A percentile compares a stretch with the other conserved stretches of the same genome.
Conservation (phyloP, 2,329 filamentous ascomycete species). For the Diaporthe citri region DNA sequence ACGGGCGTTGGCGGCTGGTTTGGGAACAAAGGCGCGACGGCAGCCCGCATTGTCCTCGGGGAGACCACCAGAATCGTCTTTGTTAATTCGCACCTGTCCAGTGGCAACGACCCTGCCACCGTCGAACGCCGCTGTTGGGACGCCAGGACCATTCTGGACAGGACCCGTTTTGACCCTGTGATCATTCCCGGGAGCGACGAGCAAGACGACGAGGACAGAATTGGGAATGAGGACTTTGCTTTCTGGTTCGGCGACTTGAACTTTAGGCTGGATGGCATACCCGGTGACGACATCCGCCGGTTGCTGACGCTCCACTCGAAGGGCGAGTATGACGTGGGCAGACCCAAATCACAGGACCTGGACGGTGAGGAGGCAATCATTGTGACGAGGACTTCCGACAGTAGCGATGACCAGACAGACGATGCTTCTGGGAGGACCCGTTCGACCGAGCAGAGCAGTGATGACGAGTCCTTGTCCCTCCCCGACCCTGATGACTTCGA, state of each 20-base stretch:
- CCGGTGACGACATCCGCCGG: conserved; percentile 89
- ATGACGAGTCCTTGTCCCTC: conserved; percentile 57
- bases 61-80: conserved; percentile 92
- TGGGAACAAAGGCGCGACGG: conserved; percentile 94
- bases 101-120: conserved; percentile 81
- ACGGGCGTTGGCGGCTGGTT: conserved; percentile 94
- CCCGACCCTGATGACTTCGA: conserved; percentile 76
- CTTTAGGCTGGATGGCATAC: conserved; percentile 88
- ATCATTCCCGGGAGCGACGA: conserved; percentile 70
- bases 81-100: conserved; percentile 91
- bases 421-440: conserved; percentile 48
- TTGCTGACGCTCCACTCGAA: conserved; percentile 85
- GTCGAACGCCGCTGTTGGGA: conserved; percentile 93
- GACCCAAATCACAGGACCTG: conserved; percentile 52
- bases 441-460: conserved; percentile 48
- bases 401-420: conserved; percentile 61
- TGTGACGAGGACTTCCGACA: conserved; percentile 55
- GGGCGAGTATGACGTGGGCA: conserved; percentile 77
- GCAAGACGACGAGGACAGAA: conserved; percentile 74
- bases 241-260: conserved; percentile 99
- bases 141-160: conserved; percentile 79
- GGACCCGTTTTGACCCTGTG: conserved; percentile 84
- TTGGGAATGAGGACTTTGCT: conserved; percentile 92
- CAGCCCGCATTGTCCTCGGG: conserved; percentile 84
- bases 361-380: conserved; percentile 65